Base-by-base conservation (phyloP, 2,329 filamentous ascomycete species). In the Graphilbum sp. region DNA sequence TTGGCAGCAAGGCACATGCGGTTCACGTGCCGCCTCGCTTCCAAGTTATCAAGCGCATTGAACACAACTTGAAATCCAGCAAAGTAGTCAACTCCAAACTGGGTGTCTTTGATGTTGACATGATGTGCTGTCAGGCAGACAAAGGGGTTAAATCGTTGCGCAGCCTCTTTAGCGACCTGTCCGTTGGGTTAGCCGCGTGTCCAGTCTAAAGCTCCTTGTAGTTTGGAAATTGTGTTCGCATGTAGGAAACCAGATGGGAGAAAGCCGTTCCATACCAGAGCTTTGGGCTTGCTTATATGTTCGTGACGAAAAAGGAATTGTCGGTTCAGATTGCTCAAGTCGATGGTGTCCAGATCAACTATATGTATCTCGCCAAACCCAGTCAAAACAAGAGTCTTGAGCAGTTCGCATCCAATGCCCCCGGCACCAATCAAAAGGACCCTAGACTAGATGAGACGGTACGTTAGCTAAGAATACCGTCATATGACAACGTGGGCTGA, bases 251-350 rank as follows among this genome's bases (percentile, higher is more conserved):
- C n/a, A n/a, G n/a, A n/a, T n/a, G n/a, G n/a, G n/a, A n/a, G n/a
- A n/a, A n/a, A n/a, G n/a, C n/a, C n/a, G n/a, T n/a, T 42, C 60
- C 74, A 46, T 66, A 90, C 87, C 60, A 93, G 61, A 37, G 90
- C 87, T 56, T 98, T 98, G 2, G 88, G 75, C 57, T 94, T 94
- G 60, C 95, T 96, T 60, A 98, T 96, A 53, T 98, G 90, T 55
- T 96, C 87, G 51, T 88, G 80, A 43, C 87, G 75, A 58, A 98
- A 98, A 35, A 98, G 75, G 52, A 98, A 98, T 57, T 98, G 90
- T 39, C 90, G 82, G 51, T 98, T 98, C 36, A 98, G 70, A 54
- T 98, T 98, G 61, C 86, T 94, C 18, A 98, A 69, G 54, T 98
- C 90, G 61, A 98, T 96, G 1, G 90, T 98, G 57, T 98, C 90